phyloP scores from a whole-genome alignment of 2,329 filamentous ascomycete genomes.

The Colletotrichum truncatum region DNA sequence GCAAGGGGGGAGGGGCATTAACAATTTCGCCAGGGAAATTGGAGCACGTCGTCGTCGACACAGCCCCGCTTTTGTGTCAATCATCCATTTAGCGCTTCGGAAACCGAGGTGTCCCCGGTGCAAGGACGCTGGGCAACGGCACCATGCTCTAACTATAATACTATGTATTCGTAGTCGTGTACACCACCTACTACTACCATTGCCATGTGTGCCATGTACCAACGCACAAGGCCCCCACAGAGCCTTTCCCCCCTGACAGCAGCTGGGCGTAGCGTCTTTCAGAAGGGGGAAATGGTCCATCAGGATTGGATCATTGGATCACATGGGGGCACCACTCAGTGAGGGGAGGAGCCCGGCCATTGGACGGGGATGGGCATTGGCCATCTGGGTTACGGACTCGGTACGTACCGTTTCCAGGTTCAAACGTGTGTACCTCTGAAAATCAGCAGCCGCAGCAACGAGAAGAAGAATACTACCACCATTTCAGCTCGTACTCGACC shows the following conservation, averaged over 20 bases:
- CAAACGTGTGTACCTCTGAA: background rate
- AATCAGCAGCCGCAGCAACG: background rate
- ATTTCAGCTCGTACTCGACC: background rate
- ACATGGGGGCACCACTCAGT: background rate
- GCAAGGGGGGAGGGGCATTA: constrained; percentile 12
- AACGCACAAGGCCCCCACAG: background rate
- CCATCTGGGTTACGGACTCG: background rate
- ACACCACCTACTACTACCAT: no score
- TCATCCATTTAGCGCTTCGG: background rate
- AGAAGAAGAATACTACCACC: background rate
- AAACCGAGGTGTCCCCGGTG: background rate
- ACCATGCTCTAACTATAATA: no score
- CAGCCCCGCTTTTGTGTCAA: constrained; percentile 1
- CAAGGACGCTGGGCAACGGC: background rate
- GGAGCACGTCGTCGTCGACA: background rate
- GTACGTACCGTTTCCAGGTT: background rate
- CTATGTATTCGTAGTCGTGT: no score
- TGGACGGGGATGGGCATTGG: constrained; percentile 19
- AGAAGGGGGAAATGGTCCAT: background rate
- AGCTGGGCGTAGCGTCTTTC: constrained; percentile 11
- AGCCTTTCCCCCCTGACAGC: constrained; percentile 11
- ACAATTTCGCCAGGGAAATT: constrained; percentile 28
- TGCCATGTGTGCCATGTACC: no score
- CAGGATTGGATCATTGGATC: constrained; percentile 16
- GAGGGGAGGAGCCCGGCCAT: constrained; percentile 4